A percentile compares a stretch with the other conserved stretches of the same genome.
Evolutionary conservation across 192 early-diverging fungal species (phyloP).

Genomic region (Anaeromyces robustus): DNA sequence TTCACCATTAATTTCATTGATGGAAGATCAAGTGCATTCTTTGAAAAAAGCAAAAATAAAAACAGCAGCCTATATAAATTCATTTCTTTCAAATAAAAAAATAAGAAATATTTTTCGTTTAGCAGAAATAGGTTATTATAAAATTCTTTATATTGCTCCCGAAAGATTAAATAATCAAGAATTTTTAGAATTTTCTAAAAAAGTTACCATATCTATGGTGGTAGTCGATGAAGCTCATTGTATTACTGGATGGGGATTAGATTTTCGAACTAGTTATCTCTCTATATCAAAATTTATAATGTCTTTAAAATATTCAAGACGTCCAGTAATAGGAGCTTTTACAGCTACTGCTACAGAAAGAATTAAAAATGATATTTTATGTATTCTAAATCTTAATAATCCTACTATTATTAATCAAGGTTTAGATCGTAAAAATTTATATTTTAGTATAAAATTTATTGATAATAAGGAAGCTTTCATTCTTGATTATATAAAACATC

Average conservation of each 20-base stretch:
- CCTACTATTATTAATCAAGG: constrained; percentile 17
- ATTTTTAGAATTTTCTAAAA: too few species aligned
- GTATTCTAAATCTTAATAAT: constrained; percentile 2
- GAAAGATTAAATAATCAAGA: constrained; percentile 11
- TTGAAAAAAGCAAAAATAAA: constrained; percentile 13
- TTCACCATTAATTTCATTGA: constrained; percentile 32
- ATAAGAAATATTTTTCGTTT: too few species aligned
- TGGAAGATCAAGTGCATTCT: constrained; percentile 29
- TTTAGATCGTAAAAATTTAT: constrained; percentile 42
- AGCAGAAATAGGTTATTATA: not conserved
- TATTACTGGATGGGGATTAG: constrained; percentile 28
- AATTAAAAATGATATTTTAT: too few species aligned
- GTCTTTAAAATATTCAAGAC: constrained; percentile 36
- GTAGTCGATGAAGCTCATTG: constrained; percentile 38
- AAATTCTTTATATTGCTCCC: constrained; percentile 29
- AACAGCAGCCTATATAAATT: constrained; percentile 17
- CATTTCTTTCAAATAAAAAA: not conserved
- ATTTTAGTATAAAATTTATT: constrained; percentile 37
- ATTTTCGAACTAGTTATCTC: constrained; percentile 35
- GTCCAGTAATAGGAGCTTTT: constrained; percentile 53
- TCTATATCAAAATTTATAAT: constrained; percentile 24
- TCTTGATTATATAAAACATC: constrained; percentile 35
- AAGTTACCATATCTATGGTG: constrained; percentile 19
- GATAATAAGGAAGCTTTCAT: constrained; percentile 25
- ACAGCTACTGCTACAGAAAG: constrained; percentile 39